Conservation (phyloP, 2,329 filamentous ascomycete species). For the Aspergillus carbonarius region DNA sequence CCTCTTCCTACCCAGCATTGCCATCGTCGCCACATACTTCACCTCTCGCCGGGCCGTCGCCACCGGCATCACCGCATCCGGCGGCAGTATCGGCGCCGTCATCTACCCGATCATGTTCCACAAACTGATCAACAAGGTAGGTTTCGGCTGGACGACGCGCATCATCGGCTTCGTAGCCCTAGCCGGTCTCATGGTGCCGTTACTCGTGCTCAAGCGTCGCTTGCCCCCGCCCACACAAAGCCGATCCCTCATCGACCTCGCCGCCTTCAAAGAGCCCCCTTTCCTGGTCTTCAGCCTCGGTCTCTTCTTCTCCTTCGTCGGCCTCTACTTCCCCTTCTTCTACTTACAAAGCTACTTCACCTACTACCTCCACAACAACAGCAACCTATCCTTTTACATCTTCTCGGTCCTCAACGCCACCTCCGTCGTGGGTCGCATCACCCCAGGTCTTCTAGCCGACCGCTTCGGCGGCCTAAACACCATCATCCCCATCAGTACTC, state of each 20-base stretch:
- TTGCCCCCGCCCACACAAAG: conserved; percentile 25
- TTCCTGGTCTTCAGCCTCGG: conserved; percentile 40
- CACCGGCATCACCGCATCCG: conserved; percentile 55
- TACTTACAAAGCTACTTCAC: conserved; percentile 56
- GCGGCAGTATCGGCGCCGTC: conserved; percentile 58
- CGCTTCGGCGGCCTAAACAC: conserved; percentile 51
- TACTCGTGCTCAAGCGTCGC: neutral
- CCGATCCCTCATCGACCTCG: conserved; percentile 36
- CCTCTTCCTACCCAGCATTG: conserved; percentile 47
- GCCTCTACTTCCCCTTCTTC: conserved; percentile 51
- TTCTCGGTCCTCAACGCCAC: conserved; percentile 60
- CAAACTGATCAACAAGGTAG: conserved; percentile 53
- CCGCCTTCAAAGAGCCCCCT: conserved; percentile 37
- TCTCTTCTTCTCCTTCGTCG: conserved; percentile 44
- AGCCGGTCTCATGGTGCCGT: conserved; percentile 41
- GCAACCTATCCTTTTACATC: conserved; percentile 56
- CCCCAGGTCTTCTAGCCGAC: conserved; percentile 53
- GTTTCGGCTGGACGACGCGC: conserved; percentile 60
- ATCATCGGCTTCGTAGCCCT: conserved; percentile 62
- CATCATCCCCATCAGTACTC: conserved; percentile 27
- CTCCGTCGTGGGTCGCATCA: conserved; percentile 50
- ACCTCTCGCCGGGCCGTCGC: conserved; percentile 52
- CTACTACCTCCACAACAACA: conserved; percentile 42
- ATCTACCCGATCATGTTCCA: conserved; percentile 63
- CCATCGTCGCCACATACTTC: conserved; percentile 52